Conservation (phyloP, 2,329 filamentous ascomycete species). For the Penicillium expansum region DNA sequence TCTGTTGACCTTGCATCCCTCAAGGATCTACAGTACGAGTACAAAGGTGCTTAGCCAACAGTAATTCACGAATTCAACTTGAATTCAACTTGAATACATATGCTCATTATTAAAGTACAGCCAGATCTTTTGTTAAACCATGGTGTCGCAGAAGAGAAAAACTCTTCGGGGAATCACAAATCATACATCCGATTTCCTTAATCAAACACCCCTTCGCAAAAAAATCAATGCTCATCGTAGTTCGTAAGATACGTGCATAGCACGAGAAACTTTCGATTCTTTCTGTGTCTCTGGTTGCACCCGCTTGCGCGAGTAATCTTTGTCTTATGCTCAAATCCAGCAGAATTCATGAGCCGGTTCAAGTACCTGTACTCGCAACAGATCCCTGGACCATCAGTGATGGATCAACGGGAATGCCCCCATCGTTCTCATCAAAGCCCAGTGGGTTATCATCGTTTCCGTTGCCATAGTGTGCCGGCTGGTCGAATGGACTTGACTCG, state of each 20-base stretch:
- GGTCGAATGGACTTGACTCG: conserved; percentile 10
- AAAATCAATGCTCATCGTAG: background rate
- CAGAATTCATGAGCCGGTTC: background rate
- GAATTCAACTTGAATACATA: background rate
- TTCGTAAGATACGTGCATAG: background rate
- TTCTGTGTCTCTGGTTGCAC: background rate
- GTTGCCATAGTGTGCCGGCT: background rate
- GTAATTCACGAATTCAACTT: background rate
- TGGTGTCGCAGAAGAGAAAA: conserved; percentile 2
- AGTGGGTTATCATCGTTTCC: background rate
- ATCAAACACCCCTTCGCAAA: background rate
- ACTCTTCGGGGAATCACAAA: conserved; percentile 12
- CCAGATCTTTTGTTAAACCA: conserved; percentile 5
- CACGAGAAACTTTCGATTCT: background rate
- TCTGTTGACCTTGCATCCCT: conserved; percentile 41
- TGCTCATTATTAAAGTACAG: conserved; percentile 3
- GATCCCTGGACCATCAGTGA: conserved; percentile 30
- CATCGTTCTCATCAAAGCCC: background rate
- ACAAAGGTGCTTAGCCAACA: conserved; percentile 39
- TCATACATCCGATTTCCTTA: background rate
- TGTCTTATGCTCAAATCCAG: background rate
- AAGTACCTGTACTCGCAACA: conserved; percentile 1
- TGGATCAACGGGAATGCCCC: conserved; percentile 46
- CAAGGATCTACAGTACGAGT: conserved; percentile 41
- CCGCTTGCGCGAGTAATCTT: background rate